A percentile compares a stretch with the other conserved stretches of the same genome.
Conservation (phyloP, 2,329 filamentous ascomycete genomes). For the Truncatella angustata region DNA sequence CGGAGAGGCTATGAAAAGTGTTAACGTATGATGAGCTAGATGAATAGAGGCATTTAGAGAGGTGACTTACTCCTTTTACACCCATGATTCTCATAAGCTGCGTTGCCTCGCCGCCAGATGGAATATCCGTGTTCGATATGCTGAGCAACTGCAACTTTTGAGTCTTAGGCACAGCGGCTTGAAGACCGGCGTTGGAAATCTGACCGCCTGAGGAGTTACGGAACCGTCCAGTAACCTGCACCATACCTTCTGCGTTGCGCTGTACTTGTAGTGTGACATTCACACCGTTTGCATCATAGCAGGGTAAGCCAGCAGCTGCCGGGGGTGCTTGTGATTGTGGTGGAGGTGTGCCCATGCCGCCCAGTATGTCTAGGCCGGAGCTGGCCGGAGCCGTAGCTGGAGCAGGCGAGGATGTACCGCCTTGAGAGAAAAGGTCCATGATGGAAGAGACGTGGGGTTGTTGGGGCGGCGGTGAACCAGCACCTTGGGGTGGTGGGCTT, state of each 20-base stretch:
- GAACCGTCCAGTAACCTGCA: constrained; percentile 84
- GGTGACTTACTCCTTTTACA: constrained; percentile 80
- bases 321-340: constrained; percentile 42
- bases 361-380: constrained; percentile 50
- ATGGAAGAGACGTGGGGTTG: constrained; percentile 67
- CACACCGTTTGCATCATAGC: constrained; percentile 85
- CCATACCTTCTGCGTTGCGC: constrained; percentile 72
- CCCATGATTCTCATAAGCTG: constrained; percentile 87
- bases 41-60: background rate
- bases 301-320: constrained; percentile 59
- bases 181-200: constrained; percentile 76
- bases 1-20: constrained; percentile 65
- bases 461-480: constrained; percentile 50
- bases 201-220: constrained; percentile 66
- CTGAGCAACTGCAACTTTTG: constrained; percentile 91
- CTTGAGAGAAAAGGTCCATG: constrained; percentile 78
- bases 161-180: constrained; percentile 94
- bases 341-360: constrained; percentile 45
- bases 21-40: constrained; percentile 11
- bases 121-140: constrained; percentile 78
- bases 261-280: constrained; percentile 80
- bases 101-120: constrained; percentile 76
- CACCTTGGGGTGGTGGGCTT: constrained; percentile 44
- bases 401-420: constrained; percentile 36
- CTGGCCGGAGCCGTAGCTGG: constrained; percentile 40